A percentile compares a stretch with the other conserved stretches of the same genome.
Evolutionary conservation across 2,329 filamentous ascomycete genomes (phyloP).

Genomic region (Rhynchosporium graminicola): DNA sequence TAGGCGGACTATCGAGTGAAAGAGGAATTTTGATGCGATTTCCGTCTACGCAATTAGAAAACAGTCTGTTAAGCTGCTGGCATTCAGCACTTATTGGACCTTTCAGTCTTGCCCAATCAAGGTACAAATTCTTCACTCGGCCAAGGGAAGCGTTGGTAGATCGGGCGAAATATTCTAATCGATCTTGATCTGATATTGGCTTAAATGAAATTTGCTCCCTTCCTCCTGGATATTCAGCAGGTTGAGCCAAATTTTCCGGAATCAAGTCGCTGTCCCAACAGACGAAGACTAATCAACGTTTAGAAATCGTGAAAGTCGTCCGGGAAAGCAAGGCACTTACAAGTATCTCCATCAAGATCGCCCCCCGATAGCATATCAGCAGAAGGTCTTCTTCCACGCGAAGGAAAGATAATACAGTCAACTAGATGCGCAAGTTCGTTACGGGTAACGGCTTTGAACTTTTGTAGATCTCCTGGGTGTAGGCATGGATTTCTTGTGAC

Average conservation of each 20-base stretch:
- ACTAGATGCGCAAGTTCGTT: conserved; percentile 9
- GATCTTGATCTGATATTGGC: conserved; percentile 7
- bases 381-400: conserved; percentile 1
- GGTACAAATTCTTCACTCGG: conserved; percentile 7
- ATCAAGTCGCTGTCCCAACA: conserved; percentile 12
- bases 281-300: not conserved
- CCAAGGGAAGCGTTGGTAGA: conserved; percentile 8
- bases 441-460: conserved; percentile 2
- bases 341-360: conserved; percentile 11
- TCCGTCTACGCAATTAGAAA: conserved; percentile 12
- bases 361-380: conserved; percentile 4
- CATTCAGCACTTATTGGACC: conserved; percentile 11
- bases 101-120: conserved; percentile 10
- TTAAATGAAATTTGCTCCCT: conserved; percentile 10
- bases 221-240: conserved; percentile 6
- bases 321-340: not conserved
- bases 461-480: conserved; percentile 11
- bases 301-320: not conserved
- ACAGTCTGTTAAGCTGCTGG: conserved; percentile 11
- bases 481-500: conserved; percentile 7
- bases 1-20: conserved; percentile 15
- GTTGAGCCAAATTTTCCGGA: not conserved
- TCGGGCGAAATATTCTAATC: conserved; percentile 6
- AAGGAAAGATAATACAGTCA: conserved; percentile 7
- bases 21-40: conserved; percentile 20